A percentile compares a stretch with the other conserved stretches of the same genome.
Evolutionary conservation across 345 rosid species (phyloP).

Genomic region (Passiflora organensis): DNA sequence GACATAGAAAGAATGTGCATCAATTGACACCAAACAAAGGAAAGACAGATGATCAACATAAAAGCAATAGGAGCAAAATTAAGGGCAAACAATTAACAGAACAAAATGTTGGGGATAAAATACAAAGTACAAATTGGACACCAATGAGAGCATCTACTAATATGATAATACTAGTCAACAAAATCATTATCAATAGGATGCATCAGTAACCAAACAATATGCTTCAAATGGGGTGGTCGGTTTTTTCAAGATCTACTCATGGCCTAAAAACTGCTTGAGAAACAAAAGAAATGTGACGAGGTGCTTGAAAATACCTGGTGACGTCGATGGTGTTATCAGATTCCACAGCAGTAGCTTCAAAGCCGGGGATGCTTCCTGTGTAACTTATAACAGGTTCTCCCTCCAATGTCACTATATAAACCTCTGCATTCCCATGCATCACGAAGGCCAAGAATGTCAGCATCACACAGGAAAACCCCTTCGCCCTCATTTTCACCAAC

Average conservation of each 20-base stretch:
- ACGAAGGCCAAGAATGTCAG: conserved; percentile 36
- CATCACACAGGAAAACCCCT: conserved; percentile 21
- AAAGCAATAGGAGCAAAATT: too few relatives aligned
- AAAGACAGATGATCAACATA: too few relatives aligned
- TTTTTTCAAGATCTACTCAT: too few relatives aligned
- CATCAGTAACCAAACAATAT: too few relatives aligned
- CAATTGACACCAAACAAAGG: neutral
- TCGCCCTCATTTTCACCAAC: conserved; percentile 25
- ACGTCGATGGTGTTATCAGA: conserved; percentile 81
- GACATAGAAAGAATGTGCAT: conserved; percentile 2
- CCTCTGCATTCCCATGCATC: conserved; percentile 45
- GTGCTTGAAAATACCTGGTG: conserved; percentile 42
- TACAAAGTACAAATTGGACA: too few relatives aligned
- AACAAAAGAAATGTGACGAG: neutral
- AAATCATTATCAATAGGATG: too few relatives aligned
- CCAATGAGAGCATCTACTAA: too few relatives aligned
- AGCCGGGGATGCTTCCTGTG: conserved; percentile 77
- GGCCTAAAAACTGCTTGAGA: too few relatives aligned
- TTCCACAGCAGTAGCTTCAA: conserved; percentile 84
- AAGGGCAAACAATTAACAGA: too few relatives aligned
- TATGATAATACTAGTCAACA: too few relatives aligned
- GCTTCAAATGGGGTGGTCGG: too few relatives aligned
- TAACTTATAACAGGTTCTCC: conserved; percentile 93
- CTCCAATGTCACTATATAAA: conserved; percentile 76
- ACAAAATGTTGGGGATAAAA: too few relatives aligned